Base-by-base conservation (phyloP, 768 basidiomycete species). In the Boletales sp. region DNA sequence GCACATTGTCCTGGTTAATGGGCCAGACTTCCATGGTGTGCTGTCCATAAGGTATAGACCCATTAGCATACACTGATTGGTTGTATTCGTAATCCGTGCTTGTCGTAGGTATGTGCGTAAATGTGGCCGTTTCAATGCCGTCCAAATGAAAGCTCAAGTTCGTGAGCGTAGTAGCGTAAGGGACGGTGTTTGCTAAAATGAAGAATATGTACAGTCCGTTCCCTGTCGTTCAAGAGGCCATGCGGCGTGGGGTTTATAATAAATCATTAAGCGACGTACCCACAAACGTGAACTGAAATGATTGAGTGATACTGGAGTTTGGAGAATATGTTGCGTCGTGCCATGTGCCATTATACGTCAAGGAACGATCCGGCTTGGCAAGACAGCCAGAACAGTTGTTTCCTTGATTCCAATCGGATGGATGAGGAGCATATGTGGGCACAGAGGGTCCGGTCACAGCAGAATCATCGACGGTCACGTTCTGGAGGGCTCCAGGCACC, bases 331-430 rank as follows among this genome's bases (percentile, higher is more conserved):
- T 61, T 2, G 32, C 2, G 4, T 62, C 53, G 9, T 62, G 60
- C 60, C 60, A 61, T 35, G 60, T 62, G 2, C 40, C 48, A 3
- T 62, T 41, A 35, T 53, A 56, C 1, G 41, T 51, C 18, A 8
- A 21, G 1, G 46, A 13, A 1, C 50, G 32, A 39, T 59, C 47
- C 4, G 57, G 57, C 5, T 45, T 1, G 5, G 17, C 48, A 0
- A 12, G 0, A 12, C 60, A 62, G 1, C 0, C 8, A 1, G 51
- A 4, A 24, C 60, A 61, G 3, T n/a, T 17, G 6, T 51, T 50
- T 1, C 51, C 56, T 6, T 15, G 1, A 7, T 45, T 39, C 60
- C 60, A 59, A 7, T 0, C 2, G 1, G 48, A 30, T 12, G 24
- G 5, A 8, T 17, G 12, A 27, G 60, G 60, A 4, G 53, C 19